Percentiles rank a stretch among this genome's conserved stretches.
phyloP scores from a whole-genome alignment of 441 rosid genomes.

The Erysimum pusillum region DNA sequence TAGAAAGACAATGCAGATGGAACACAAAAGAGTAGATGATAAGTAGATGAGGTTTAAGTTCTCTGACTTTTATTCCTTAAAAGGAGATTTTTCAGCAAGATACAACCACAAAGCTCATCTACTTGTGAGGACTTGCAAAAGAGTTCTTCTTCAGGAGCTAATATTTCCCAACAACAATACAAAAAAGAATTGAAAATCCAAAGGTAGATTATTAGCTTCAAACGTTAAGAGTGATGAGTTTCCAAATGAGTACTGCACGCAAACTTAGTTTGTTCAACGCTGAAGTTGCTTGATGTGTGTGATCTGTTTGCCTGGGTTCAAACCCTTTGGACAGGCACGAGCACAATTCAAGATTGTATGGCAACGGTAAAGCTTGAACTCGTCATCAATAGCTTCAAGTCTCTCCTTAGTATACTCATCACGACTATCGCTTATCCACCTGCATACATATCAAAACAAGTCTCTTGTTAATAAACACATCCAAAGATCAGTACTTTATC shows the following conservation, averaged over 20 bases:
- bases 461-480: slow-evolving; percentile 10
- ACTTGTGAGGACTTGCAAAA: slow-evolving; percentile 37
- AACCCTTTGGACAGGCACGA: slow-evolving; percentile 96
- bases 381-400: slow-evolving; percentile 83
- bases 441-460: slow-evolving; percentile 42
- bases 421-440: slow-evolving; percentile 98
- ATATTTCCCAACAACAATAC: slow-evolving; percentile 39
- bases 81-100: slow-evolving; percentile 26
- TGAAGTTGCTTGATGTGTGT: slow-evolving; percentile 80
- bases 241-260: not conserved
- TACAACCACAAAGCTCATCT: slow-evolving; percentile 44
- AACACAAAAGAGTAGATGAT: slow-evolving; percentile 36
- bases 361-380: slow-evolving; percentile 97
- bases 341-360: slow-evolving; percentile 98
- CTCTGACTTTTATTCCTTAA: slow-evolving; percentile 30
- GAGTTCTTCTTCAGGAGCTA: slow-evolving; percentile 1
- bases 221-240: slow-evolving; percentile 1
- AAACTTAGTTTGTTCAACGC: slow-evolving; percentile 35
- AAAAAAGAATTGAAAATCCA: slow-evolving; percentile 19
- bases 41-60: slow-evolving; percentile 37
- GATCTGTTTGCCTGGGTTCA: slow-evolving; percentile 97
- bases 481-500: not conserved
- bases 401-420: slow-evolving; percentile 92
- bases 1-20: slow-evolving; percentile 21
- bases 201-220: slow-evolving; percentile 44